Conservation (phyloP, 176 grass and related monocot genomes). For the Raddia guianensis region DNA sequence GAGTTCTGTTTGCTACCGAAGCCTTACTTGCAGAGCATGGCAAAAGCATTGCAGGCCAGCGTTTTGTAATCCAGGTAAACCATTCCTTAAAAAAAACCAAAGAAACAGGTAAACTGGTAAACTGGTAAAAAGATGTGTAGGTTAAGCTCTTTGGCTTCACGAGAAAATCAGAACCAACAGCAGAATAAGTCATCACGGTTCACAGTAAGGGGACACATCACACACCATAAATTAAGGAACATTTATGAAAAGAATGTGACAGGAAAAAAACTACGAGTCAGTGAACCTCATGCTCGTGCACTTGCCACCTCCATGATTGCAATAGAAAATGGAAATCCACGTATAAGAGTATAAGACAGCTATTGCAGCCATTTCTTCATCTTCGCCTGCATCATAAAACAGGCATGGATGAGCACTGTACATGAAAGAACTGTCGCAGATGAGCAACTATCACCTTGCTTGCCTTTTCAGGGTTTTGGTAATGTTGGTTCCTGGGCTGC, state of each 20-base stretch:
- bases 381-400: background rate
- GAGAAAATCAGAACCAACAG: background rate
- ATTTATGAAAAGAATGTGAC: background rate
- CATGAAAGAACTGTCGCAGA: background rate
- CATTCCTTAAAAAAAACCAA: background rate
- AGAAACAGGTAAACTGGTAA: background rate
- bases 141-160: background rate
- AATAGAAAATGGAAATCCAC: background rate
- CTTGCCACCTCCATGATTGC: background rate
- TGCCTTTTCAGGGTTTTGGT: constrained; percentile 73
- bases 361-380: background rate
- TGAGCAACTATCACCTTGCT: constrained; percentile 20
- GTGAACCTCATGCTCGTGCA: background rate
- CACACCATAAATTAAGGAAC: background rate
- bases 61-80: constrained; percentile 92
- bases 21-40: constrained; percentile 87
- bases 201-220: background rate
- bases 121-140: constrained; percentile 48
- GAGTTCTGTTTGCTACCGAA: constrained; percentile 89
- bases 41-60: constrained; percentile 76
- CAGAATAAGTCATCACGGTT: constrained; percentile 1
- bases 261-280: background rate
- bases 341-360: background rate
- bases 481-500: constrained; percentile 95
- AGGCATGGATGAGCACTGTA: background rate